Evolutionary conservation across 2,329 filamentous ascomycete species (phyloP).

Genomic region (Penicillium sp.): DNA sequence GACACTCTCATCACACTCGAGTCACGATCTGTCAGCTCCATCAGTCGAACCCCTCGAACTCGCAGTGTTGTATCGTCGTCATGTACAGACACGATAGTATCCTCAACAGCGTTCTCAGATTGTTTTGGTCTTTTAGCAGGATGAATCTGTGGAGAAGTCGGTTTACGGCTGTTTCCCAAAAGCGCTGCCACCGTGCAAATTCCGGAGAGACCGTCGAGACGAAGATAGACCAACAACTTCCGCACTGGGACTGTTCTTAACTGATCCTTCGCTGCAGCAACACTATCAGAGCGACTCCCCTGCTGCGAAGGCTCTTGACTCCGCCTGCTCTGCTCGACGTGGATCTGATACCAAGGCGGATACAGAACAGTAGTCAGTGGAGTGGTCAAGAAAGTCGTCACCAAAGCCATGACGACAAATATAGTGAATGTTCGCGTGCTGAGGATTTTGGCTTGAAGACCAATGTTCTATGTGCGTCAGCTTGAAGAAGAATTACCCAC

Average conservation of each 20-base stretch:
- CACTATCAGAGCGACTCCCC: slow-evolving; percentile 41
- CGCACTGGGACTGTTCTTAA: slow-evolving; percentile 50
- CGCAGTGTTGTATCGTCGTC: slow-evolving; percentile 49
- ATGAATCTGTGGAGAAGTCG: slow-evolving; percentile 27
- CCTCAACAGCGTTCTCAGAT: slow-evolving; percentile 21
- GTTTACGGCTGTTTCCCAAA: slow-evolving; percentile 54
- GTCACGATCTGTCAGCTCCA: slow-evolving; percentile 84
- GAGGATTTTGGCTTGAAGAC: slow-evolving; percentile 74
- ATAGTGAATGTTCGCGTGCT: slow-evolving; percentile 81
- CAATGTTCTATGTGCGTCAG: slow-evolving; percentile 57
- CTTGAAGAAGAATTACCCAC: slow-evolving; percentile 3
- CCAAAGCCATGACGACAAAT: slow-evolving; percentile 86
- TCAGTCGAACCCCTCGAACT: slow-evolving; percentile 76
- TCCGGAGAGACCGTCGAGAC: slow-evolving; percentile 75
- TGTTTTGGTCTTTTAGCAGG: slow-evolving; percentile 27
- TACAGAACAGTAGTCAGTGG: slow-evolving; percentile 69
- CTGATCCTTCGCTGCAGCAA: slow-evolving; percentile 45
- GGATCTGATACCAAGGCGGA: slow-evolving; percentile 68
- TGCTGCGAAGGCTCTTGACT: slow-evolving; percentile 53
- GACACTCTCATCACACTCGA: slow-evolving; percentile 94
- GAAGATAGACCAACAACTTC: slow-evolving; percentile 71
- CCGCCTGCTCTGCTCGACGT: slow-evolving; percentile 81
- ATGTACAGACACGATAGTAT: slow-evolving; percentile 14
- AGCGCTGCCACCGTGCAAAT: slow-evolving; percentile 77
- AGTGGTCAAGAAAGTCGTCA: slow-evolving; percentile 79